Percentiles rank a stretch among this genome's conserved stretches.
These are phyloP conservation scores for Wickerhamomyces sp. DNA, from an alignment of 1,139 yeast genomes.

Conservation along the genomic window DNA sequence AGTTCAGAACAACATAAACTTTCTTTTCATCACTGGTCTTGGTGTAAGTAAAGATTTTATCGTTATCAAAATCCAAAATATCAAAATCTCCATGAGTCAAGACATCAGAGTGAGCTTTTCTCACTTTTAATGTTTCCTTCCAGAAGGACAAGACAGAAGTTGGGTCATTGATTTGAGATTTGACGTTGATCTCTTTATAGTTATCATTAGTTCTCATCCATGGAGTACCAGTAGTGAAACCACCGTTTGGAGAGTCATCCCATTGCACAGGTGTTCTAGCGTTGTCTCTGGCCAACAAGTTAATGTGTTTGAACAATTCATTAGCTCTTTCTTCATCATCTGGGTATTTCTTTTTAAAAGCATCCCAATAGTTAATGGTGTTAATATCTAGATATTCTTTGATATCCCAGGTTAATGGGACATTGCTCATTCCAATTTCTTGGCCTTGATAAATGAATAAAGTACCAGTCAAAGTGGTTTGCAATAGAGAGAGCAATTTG, in stretches of 20 bases:
- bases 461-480: conserved; percentile 49
- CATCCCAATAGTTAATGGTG: conserved; percentile 39
- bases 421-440: conserved; percentile 54
- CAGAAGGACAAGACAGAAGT: conserved; percentile 45
- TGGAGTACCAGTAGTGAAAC: conserved; percentile 47
- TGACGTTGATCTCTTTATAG: conserved; percentile 46
- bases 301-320: conserved; percentile 32
- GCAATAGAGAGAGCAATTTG: conserved; percentile 45
- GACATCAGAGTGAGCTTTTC: conserved; percentile 42
- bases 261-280: conserved; percentile 61
- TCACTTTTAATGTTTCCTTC: conserved; percentile 37
- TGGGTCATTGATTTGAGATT: conserved; percentile 41
- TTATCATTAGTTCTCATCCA: conserved; percentile 55
- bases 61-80: conserved; percentile 37
- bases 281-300: conserved; percentile 46
- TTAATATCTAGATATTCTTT: conserved; percentile 49
- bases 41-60: conserved; percentile 35
- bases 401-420: conserved; percentile 42
- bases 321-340: conserved; percentile 30
- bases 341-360: conserved; percentile 31
- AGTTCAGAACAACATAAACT: conserved; percentile 44
- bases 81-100: conserved; percentile 46
- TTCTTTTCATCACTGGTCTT: conserved; percentile 30
- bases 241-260: conserved; percentile 41
- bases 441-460: conserved; percentile 58